Conservation (phyloP, 208 protist genomes). For the Trypanosoma theileri region DNA sequence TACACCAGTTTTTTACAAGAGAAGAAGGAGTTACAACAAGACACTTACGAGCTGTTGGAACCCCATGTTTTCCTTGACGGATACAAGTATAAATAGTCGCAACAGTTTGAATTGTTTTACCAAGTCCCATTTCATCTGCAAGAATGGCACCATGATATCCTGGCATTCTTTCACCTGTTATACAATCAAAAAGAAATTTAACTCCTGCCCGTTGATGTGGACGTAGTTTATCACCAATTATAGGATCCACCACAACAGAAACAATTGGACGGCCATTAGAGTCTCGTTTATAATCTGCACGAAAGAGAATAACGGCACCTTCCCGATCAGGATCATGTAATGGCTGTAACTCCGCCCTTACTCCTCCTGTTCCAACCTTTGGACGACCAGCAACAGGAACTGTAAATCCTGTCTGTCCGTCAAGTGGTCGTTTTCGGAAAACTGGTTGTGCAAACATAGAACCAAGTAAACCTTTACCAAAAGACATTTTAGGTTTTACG, state of each 20-base stretch:
- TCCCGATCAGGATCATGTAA: slow-evolving; percentile 80
- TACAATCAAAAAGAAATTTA: slow-evolving; percentile 93
- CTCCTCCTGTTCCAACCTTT: slow-evolving; percentile 64
- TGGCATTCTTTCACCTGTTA: slow-evolving; percentile 84
- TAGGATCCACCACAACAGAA: slow-evolving; percentile 90
- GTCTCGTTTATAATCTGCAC: slow-evolving; percentile 90
- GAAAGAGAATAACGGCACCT: slow-evolving; percentile 86
- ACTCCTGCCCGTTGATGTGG: slow-evolving; percentile 90
- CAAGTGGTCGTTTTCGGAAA: slow-evolving; percentile 69
- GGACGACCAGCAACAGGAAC: slow-evolving; percentile 74
- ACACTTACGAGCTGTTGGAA: slow-evolving; percentile 85
- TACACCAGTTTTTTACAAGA: slow-evolving; percentile 92
- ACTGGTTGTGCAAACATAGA: slow-evolving; percentile 52
- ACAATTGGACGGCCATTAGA: slow-evolving; percentile 73
- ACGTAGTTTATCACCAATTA: slow-evolving; percentile 90
- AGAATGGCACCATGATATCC: slow-evolving; percentile 90
- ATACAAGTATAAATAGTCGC: slow-evolving; percentile 90
- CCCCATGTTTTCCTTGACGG: slow-evolving; percentile 87
- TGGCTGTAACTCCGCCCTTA: slow-evolving; percentile 61
- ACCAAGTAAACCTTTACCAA: slow-evolving; percentile 44
- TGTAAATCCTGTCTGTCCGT: slow-evolving; percentile 73
- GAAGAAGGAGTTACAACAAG: slow-evolving; percentile 91
- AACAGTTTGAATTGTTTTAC: slow-evolving; percentile 97
- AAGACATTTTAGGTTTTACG: slow-evolving; percentile 70
- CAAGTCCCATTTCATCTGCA: slow-evolving; percentile 97